phyloP scores from a whole-genome alignment of 2,329 filamentous ascomycete species.

The Periconia sp. region DNA sequence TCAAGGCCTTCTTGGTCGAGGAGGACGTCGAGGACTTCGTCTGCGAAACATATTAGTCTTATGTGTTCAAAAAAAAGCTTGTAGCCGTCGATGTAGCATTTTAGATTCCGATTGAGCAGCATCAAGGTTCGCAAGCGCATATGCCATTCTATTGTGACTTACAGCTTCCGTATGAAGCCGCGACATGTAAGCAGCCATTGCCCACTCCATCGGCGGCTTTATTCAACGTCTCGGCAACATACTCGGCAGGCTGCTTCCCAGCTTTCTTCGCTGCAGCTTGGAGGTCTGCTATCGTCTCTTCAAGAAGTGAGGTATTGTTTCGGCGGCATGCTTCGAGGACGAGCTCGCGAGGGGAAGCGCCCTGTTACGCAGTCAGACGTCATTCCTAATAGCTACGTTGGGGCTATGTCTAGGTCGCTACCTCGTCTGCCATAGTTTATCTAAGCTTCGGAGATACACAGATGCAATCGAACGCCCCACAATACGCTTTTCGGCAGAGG shows the following conservation, averaged over 20 bases:
- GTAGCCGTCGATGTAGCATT: too few species aligned
- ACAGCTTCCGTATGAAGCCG: slow-evolving; percentile 86
- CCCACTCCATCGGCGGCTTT: slow-evolving; percentile 83
- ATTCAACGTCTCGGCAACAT: slow-evolving; percentile 82
- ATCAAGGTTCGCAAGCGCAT: too few species aligned
- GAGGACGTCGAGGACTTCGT: slow-evolving; percentile 81
- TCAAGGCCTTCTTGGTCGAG: slow-evolving; percentile 85
- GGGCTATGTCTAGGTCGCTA: slow-evolving; percentile 12
- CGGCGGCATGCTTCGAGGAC: slow-evolving; percentile 91
- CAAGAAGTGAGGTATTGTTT: slow-evolving; percentile 87
- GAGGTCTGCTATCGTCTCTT: slow-evolving; percentile 69
- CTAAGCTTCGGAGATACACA: neutral
- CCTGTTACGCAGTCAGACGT: slow-evolving; percentile 57
- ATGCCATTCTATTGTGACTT: slow-evolving; percentile 51
- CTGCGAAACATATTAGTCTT: slow-evolving; percentile 54
- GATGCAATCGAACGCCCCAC: neutral
- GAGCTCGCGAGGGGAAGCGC: slow-evolving; percentile 82
- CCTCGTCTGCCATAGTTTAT: slow-evolving; percentile 45
- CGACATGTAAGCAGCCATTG: slow-evolving; percentile 88
- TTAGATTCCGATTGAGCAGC: too few species aligned
- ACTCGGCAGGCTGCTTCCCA: slow-evolving; percentile 60
- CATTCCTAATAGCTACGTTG: neutral
- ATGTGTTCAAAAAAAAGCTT: too few species aligned
- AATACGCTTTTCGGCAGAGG: neutral
- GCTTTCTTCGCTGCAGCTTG: slow-evolving; percentile 53